A percentile compares a stretch with the other conserved stretches of the same genome.
These are phyloP conservation scores for Saturnispora sekii DNA, from an alignment of 805 yeast species.

Conservation along the genomic window DNA sequence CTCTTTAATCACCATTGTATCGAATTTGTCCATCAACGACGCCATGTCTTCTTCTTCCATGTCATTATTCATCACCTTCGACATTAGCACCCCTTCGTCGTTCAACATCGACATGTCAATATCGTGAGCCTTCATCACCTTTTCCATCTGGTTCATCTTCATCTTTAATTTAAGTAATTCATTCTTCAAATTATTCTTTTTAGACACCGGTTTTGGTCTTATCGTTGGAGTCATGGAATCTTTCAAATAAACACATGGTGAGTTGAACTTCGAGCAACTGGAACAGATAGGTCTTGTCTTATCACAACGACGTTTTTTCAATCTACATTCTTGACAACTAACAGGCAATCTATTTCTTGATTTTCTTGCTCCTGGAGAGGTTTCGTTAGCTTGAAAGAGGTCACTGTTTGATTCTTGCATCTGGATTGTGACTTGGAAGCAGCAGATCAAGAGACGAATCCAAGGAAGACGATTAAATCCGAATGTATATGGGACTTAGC, in stretches of 20 bases:
- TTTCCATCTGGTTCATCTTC: constrained; percentile 31
- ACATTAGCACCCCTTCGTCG: constrained; percentile 1
- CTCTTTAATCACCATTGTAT: constrained; percentile 34
- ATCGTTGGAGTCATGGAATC: constrained; percentile 19
- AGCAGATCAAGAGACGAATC: no score
- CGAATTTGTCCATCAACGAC: constrained; percentile 31
- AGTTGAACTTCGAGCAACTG: no score
- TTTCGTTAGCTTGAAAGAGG: no score
- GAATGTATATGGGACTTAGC: no score
- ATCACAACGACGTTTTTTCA: constrained; percentile 39
- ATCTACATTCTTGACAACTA: constrained; percentile 39
- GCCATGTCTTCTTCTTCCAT: constrained; percentile 29
- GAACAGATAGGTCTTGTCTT: constrained; percentile 23
- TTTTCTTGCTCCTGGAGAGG: constrained; percentile 23
- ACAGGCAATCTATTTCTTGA: constrained; percentile 36
- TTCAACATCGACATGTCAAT: constrained; percentile 19
- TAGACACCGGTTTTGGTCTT: constrained; percentile 11
- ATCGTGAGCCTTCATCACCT: constrained; percentile 22
- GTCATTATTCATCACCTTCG: constrained; percentile 2
- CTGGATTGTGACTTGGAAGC: no score
- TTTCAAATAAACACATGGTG: constrained; percentile 34
- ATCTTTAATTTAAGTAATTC: constrained; percentile 32
- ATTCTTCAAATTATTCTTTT: constrained; percentile 29
- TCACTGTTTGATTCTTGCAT: no score
- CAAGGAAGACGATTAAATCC: no score